A percentile compares a stretch with the other conserved stretches of the same genome.
Conservation (phyloP, 768 basidiomycete genomes). For the Suillus alpinus region DNA sequence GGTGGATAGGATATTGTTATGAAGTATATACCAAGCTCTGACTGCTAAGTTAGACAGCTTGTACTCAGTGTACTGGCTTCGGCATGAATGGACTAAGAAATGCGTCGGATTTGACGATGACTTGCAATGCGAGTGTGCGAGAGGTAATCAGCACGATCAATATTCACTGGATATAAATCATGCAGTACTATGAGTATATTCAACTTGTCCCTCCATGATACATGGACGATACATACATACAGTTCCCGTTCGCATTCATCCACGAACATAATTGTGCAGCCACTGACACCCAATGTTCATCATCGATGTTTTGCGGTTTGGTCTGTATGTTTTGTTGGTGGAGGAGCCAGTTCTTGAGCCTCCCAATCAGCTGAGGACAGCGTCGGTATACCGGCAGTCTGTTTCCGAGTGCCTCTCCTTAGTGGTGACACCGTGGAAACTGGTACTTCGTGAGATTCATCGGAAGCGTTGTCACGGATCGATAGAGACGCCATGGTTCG, state of each 20-base stretch:
- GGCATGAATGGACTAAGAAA: constrained; percentile 3
- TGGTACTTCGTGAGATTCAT: not conserved
- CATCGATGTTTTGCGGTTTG: constrained; percentile 1
- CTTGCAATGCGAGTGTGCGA: constrained; percentile 18
- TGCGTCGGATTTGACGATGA: constrained; percentile 21
- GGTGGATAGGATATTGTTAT: not conserved
- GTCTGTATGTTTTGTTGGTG: constrained; percentile 19
- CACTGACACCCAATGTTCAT: not conserved
- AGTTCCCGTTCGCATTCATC: not conserved
- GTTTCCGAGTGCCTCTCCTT: constrained; percentile 17
- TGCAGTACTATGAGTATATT: not conserved
- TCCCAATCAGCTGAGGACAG: constrained; percentile 53
- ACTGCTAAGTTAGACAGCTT: constrained; percentile 10
- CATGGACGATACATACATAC: not conserved
- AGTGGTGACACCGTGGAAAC: not conserved
- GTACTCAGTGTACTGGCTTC: not conserved
- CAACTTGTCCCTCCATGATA: not conserved
- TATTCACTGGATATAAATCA: not conserved
- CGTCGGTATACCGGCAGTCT: constrained; percentile 41
- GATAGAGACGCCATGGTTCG: constrained; percentile 27
- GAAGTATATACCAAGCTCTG: constrained; percentile 7
- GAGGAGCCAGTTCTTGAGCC: constrained; percentile 47
- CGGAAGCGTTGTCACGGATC: constrained; percentile 23
- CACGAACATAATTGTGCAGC: no score
- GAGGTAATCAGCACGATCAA: constrained; percentile 8